Evolutionary conservation across 2,329 filamentous ascomycete species (phyloP).

Genomic region (Fusarium chaquense): DNA sequence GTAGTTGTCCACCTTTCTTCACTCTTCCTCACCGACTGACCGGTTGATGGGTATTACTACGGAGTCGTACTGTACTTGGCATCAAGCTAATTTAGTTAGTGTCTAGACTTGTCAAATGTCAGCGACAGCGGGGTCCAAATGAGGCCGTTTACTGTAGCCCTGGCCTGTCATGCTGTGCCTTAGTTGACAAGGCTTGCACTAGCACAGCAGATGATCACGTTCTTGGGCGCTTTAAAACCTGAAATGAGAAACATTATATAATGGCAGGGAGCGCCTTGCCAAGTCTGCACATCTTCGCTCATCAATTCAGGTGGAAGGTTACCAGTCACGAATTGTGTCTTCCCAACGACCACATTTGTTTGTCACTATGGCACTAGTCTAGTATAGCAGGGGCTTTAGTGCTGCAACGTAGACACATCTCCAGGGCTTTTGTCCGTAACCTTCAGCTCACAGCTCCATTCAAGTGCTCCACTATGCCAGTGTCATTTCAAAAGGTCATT

Average conservation of each 20-base stretch:
- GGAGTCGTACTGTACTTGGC: not conserved
- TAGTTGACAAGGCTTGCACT: not conserved
- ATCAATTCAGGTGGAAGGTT: not conserved
- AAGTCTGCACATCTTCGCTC: not conserved
- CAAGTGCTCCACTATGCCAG: not conserved
- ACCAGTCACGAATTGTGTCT: not conserved
- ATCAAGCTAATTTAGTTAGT: not conserved
- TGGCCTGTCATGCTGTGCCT: not conserved
- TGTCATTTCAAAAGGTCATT: not conserved
- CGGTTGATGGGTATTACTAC: not conserved
- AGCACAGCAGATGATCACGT: no score
- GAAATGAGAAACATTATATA: not conserved
- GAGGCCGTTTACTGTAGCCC: not conserved
- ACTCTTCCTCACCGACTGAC: not conserved
- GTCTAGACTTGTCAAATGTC: not conserved
- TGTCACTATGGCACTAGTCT: not conserved
- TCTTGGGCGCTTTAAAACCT: not conserved
- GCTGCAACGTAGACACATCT: not conserved
- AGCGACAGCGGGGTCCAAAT: not conserved
- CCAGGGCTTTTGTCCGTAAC: not conserved
- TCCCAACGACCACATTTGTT: not conserved
- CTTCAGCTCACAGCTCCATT: not conserved
- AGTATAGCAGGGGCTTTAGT: not conserved
- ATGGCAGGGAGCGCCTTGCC: not conserved
- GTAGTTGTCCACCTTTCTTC: not conserved